Evolutionary conservation across 306 rosid species (phyloP).

Genomic region (Pueraria montana): DNA sequence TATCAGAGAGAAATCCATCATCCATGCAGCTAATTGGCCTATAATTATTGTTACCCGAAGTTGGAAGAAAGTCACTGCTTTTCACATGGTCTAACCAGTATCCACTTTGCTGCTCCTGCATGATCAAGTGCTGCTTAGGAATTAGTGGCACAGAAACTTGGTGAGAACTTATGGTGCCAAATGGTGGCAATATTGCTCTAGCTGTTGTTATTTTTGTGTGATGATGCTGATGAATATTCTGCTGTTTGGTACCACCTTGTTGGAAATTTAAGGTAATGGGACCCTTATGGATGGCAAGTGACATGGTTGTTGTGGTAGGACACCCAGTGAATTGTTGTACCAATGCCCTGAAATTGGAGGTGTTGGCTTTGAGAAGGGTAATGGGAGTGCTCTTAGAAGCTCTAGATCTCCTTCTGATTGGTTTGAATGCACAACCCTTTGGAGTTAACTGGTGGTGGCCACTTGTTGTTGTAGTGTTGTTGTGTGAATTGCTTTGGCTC

Average conservation of each 20-base stretch:
- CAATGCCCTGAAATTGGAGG: constrained; percentile 69
- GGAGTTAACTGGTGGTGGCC: constrained; percentile 10
- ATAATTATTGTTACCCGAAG: background rate
- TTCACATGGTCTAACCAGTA: background rate
- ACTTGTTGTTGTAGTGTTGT: background rate
- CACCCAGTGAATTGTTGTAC: constrained; percentile 84
- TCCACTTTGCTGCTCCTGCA: constrained; percentile 34
- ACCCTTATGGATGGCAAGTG: constrained; percentile 60
- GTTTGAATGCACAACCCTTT: constrained; percentile 41
- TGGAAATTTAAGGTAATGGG: constrained; percentile 75
- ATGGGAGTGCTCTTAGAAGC: constrained; percentile 73
- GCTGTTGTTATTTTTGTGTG: background rate
- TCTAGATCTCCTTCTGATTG: constrained; percentile 60
- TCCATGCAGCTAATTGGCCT: constrained; percentile 17
- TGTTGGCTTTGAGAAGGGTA: constrained; percentile 77
- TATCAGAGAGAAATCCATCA: constrained; percentile 40
- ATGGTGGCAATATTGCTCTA: background rate
- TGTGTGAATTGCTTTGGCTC: background rate
- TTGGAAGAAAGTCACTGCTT: constrained; percentile 5
- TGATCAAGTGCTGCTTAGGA: constrained; percentile 7
- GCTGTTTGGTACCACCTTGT: constrained; percentile 38
- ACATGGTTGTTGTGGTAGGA: constrained; percentile 41
- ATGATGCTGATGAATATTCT: background rate
- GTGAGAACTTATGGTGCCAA: constrained; percentile 9
- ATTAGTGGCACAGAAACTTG: constrained; percentile 22